phyloP scores from a whole-genome alignment of 768 basidiomycete species.

The Naganishia vishniacii region DNA sequence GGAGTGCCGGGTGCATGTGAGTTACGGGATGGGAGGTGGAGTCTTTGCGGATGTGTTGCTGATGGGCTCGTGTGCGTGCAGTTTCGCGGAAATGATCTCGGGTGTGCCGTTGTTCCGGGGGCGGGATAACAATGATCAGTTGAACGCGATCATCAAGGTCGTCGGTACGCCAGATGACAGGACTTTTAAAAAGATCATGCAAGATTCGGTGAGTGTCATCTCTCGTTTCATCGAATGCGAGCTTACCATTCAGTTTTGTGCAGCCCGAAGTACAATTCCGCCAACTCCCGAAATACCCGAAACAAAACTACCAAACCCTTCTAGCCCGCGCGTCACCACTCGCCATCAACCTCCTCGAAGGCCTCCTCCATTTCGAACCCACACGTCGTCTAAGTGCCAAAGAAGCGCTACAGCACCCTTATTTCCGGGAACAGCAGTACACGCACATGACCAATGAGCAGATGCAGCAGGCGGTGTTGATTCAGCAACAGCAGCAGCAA shows the following conservation, averaged over 20 bases:
- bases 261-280: conserved; percentile 79
- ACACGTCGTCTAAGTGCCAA: conserved; percentile 82
- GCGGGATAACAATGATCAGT: conserved; percentile 92
- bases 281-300: conserved; percentile 67
- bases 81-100: conserved; percentile 97
- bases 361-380: conserved; percentile 92
- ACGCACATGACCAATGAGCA: conserved; percentile 31
- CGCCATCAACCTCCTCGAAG: conserved; percentile 88
- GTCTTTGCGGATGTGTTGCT: neutral
- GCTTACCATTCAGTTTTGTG: neutral
- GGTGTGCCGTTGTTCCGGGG: conserved; percentile 95
- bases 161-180: conserved; percentile 89
- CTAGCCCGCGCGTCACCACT: conserved; percentile 45
- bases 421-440: conserved; percentile 55
- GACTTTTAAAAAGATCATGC: conserved; percentile 77
- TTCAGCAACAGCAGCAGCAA: conserved; percentile 35
- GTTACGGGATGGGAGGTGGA: conserved; percentile 17
- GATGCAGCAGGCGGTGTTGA: conserved; percentile 24
- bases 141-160: conserved; percentile 95
- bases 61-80: conserved; percentile 29
- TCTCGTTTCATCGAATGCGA: neutral
- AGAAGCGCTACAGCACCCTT: conserved; percentile 85
- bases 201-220: conserved; percentile 67
- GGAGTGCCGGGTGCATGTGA: conserved; percentile 93
- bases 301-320: conserved; percentile 45